Evolutionary conservation across 2,329 filamentous ascomycete genomes (phyloP), one percentile per base, ranked within the genome.

Genomic region (Fonsecaea nubica): DNA sequence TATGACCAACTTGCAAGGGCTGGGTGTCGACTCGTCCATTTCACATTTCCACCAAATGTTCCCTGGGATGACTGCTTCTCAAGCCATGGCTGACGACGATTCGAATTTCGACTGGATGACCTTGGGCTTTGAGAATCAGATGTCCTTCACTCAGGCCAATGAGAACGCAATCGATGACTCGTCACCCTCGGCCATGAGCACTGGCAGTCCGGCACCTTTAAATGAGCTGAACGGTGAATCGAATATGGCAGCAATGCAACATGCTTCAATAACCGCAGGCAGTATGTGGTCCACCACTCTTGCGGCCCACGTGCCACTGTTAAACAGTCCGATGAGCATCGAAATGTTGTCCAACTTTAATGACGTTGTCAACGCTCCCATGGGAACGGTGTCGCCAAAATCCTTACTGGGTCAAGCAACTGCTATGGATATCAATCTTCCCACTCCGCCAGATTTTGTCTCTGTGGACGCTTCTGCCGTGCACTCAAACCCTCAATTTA

Each of bases 151-250:
- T 73, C 87, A 86, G 64, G 81, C 83, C 63, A 90, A 90, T 74
- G 93, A 97, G 73, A 90, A 89, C 71, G 92, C 92, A 33, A 87
- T 97, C 62, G 94, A 97, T 74, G 93, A 91, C 66, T 98, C 95
- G 10, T 98, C 95, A 13, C 95, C 95, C 15, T 98, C 95, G 8
- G 93, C 93, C 55, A 94, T 98, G 77, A 98, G 94, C 81, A 96
- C 92, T 52, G 92, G 92, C 66, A 98, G 93, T 79, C 93, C 96
- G 75, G 94, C 91, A 77, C 92, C 90, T 58, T 91, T 93, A 77
- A 96, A 92, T 79, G 95, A 98, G 76, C 88, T 93, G 66, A 93
- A 97, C 90, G 84, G 95, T 65, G 93, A 97, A 78, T 92, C 92
- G 4, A 76, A 76, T 55, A 64, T 65, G 56, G 67, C 63, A 61